Conservation (phyloP, 23 red algal species). For the Porphyridium purpureum region DNA sequence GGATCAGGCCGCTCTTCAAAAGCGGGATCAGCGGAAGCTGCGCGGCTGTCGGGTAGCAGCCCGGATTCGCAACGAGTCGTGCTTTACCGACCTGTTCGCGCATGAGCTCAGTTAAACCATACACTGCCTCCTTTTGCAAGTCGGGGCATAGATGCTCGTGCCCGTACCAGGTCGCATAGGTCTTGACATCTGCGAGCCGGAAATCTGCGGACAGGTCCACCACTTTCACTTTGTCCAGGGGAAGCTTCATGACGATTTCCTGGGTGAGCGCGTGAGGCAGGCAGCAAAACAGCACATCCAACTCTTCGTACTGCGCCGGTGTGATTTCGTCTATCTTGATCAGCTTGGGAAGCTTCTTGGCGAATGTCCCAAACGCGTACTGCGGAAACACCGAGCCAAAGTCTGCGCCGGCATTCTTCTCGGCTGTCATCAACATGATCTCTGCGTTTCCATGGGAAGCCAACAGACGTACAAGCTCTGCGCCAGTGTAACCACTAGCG, state of each 20-base stretch:
- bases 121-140: constrained; percentile 86
- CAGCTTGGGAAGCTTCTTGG: constrained; percentile 20
- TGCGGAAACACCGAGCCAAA: constrained; percentile 78
- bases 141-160: constrained; percentile 38
- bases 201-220: constrained; percentile 92
- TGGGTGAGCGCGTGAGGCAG: constrained; percentile 90
- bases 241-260: constrained; percentile 37
- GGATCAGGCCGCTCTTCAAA: constrained; percentile 32
- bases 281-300: constrained; percentile 86
- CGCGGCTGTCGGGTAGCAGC: constrained; percentile 93
- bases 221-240: constrained; percentile 26
- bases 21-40: constrained; percentile 86
- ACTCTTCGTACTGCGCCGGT: constrained; percentile 7
- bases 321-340: constrained; percentile 15
- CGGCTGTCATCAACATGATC: constrained; percentile 44
- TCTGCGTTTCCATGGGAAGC: constrained; percentile 28
- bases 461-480: constrained; percentile 69
- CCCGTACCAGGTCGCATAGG: constrained; percentile 84
- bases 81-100: constrained; percentile 36
- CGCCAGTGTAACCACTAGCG: constrained; percentile 87
- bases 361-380: constrained; percentile 33
- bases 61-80: constrained; percentile 90
- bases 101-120: constrained; percentile 72
- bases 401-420: constrained; percentile 31
- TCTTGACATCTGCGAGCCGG: constrained; percentile 33